phyloP scores from a whole-genome alignment of 2,329 filamentous ascomycete genomes.

The Fusarium sp. region DNA sequence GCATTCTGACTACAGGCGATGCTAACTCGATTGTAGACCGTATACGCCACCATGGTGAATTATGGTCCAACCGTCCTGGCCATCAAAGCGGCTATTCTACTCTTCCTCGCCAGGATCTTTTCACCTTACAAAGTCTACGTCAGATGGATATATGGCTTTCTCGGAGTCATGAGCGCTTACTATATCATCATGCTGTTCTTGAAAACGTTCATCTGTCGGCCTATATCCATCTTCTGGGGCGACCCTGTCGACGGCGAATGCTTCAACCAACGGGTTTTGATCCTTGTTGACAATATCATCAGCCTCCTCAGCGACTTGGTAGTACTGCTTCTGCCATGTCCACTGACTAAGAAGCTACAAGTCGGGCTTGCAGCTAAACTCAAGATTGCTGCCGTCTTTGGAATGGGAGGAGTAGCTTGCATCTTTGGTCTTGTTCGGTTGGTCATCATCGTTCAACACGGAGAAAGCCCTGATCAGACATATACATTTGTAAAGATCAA shows the following conservation, averaged over 20 bases:
- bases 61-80: slow-evolving; percentile 29
- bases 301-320: slow-evolving; percentile 27
- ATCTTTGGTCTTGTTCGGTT: slow-evolving; percentile 24
- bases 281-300: slow-evolving; percentile 28
- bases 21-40: not conserved
- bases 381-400: slow-evolving; percentile 27
- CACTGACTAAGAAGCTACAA: slow-evolving; percentile 27
- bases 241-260: slow-evolving; percentile 12
- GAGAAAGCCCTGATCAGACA: slow-evolving; percentile 25
- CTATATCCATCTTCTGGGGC: slow-evolving; percentile 26
- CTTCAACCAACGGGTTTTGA: slow-evolving; percentile 21
- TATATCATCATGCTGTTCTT: slow-evolving; percentile 23
- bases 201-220: slow-evolving; percentile 26
- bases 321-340: slow-evolving; percentile 16
- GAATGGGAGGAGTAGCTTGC: slow-evolving; percentile 20
- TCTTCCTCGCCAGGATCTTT: slow-evolving; percentile 23
- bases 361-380: slow-evolving; percentile 22
- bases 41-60: slow-evolving; percentile 31
- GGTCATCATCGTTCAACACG: slow-evolving; percentile 23
- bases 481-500: slow-evolving; percentile 32
- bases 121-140: slow-evolving; percentile 27
- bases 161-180: slow-evolving; percentile 13
- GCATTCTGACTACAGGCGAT: not conserved
- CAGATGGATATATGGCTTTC: slow-evolving; percentile 29
- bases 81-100: slow-evolving; percentile 26